Base-by-base conservation (phyloP, 2,329 filamentous ascomycete genomes). In the Fusarium miscanthi region DNA sequence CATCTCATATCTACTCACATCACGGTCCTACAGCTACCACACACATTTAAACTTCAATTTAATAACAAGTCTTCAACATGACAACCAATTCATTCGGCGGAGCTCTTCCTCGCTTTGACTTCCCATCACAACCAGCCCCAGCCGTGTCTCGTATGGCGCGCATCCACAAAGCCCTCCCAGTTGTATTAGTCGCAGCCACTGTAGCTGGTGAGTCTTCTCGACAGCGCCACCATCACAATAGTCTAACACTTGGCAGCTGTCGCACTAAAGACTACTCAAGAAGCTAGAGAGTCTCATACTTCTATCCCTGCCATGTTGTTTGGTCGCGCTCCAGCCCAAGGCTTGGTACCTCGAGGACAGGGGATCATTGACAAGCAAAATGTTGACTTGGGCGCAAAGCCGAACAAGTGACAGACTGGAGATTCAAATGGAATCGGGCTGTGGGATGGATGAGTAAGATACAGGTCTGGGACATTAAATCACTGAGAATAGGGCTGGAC, bases 71-170 rank as follows among this genome's bases (percentile, higher is more conserved):
- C 43, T 51, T 30, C 51, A 64, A 23, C 58, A 74, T 74, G 72
- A 74, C 72, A 4, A 74, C 72, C 58, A 74, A 74, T 60, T 74
- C 72, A 21, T 74, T 74, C 46, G 72, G 72, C 49, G 68, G 71
- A 59, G 67, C 72, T 54, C 72, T 74, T 30, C 72, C 72, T 63
- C 72, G 59, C 45, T 74, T 74, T 25, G 72, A 74, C n/a, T 74
- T 74, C 19, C 72, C 71, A 1, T 19, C 66, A 3, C 66, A 58
- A 31, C 63, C 69, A 37, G 57, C 37, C 27, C 58, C 66, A 23
- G 53, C 66, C 40, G 33, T 70, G 30, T 63, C 70, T 12, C 70
- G 70, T 27, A 70, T 73, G 70, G 70, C 70, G 10, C 70, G 70
- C 43, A 17, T 70, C 43, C 48, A 48, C 33, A 73, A 73, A 30